phyloP scores from a whole-genome alignment of 306 rosid genomes.

The Arachis stenosperma region DNA sequence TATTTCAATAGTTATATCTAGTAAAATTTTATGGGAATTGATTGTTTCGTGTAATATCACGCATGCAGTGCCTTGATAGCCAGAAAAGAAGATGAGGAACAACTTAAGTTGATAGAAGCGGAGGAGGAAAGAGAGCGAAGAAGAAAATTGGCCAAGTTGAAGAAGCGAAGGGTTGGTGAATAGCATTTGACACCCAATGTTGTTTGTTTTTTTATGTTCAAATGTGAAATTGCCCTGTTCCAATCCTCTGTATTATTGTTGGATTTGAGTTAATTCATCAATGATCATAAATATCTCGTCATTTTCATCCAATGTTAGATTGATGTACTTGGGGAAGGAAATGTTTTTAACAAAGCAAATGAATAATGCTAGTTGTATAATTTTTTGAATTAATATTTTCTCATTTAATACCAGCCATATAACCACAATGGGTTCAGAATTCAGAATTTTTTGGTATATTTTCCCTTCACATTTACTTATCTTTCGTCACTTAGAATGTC shows the following conservation, averaged over 20 bases:
- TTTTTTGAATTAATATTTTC: neutral
- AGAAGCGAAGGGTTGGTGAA: slow-evolving; percentile 53
- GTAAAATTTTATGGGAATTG: neutral
- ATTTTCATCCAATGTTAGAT: slow-evolving; percentile 24
- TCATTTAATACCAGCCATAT: neutral
- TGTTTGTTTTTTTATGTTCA: slow-evolving; percentile 30
- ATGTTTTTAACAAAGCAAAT: neutral
- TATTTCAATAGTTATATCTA: neutral
- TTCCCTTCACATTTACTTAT: too few relatives aligned
- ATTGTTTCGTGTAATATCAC: slow-evolving; percentile 17
- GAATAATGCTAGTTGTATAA: slow-evolving; percentile 28
- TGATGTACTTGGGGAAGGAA: slow-evolving; percentile 19
- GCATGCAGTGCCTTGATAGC: slow-evolving; percentile 57
- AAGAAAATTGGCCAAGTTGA: slow-evolving; percentile 43
- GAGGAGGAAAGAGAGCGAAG: slow-evolving; percentile 56
- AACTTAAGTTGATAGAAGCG: slow-evolving; percentile 53
- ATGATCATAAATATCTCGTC: slow-evolving; percentile 14
- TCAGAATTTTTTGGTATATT: neutral
- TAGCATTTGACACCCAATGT: neutral
- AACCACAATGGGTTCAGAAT: neutral
- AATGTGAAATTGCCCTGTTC: slow-evolving; percentile 21
- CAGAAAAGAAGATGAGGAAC: slow-evolving; percentile 69
- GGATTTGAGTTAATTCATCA: slow-evolving; percentile 33
- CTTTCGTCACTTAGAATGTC: too few relatives aligned
- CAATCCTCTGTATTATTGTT: slow-evolving; percentile 23